Base-by-base conservation (phyloP, 2,329 filamentous ascomycete genomes). In the Colletotrichum euphorbiae region DNA sequence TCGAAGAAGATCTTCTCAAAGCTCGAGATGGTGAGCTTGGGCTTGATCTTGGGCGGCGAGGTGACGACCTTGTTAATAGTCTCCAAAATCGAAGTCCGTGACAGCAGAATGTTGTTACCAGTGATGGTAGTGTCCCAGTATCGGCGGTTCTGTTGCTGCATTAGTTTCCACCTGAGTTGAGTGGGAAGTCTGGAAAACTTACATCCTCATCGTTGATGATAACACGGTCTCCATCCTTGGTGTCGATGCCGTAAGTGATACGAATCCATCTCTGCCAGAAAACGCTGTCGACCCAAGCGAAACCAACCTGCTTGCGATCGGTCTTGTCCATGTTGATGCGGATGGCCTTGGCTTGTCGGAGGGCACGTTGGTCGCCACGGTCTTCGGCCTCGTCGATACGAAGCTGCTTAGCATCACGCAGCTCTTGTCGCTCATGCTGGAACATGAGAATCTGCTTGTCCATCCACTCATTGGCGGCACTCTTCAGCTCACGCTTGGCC, bases 261-360 rank as follows among this genome's bases (percentile, higher is more conserved):
- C 91, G 88, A 71, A 99, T 89, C 96, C 96, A 99, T 70, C 95
- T 89, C 80, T 98, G 94, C 96, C 96, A 99, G 79, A 98, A 98
- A 7, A 93, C 88, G 57, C 94, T 94, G 77, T 99, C 96, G 12
- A 98, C 93, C 96, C 96, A 99, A 12, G 96, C 96, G 79, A 99
- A 99, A 8, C 89, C 89, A 46, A 98, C 94, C 77, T 97, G 92
- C 78, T 95, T 97, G 73, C 91, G 91, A 76, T 94, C 90, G 59
- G 93, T 88, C 76, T 92, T 91, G 73, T 95, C 91, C 89, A 98
- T 97, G 73, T 94, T 93, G 77, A 99, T 94, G 36, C 90, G 90
- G 75, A 97, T 97, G 71, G 89, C 91, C 85, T 99, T 99, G 40
- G 96, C 97, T 48, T 91, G 87, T 42, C 93, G 87, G 67, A 98